A percentile compares a stretch with the other conserved stretches of the same genome.
phyloP scores from a whole-genome alignment of 1,284 basidiomycete genomes.

The Sporisorium iseilematis-ciliati region DNA sequence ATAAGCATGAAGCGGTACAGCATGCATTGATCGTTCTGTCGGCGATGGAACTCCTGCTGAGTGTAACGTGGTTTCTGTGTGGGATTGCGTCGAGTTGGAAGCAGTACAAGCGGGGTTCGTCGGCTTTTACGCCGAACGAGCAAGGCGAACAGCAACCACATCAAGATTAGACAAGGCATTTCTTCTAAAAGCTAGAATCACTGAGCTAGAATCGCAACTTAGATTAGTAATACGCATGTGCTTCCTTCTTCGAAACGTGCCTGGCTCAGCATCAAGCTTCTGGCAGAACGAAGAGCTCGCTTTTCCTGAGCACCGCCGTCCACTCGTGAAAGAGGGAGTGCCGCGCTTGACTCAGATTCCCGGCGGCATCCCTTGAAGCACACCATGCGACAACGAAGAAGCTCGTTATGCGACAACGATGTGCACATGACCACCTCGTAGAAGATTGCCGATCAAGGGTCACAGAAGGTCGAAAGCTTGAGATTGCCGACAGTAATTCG shows the following conservation, averaged over 20 bases:
- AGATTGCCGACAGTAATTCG: too few relatives aligned
- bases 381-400: not conserved
- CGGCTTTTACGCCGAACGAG: not conserved
- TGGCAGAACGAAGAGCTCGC: too few relatives aligned
- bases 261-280: not conserved
- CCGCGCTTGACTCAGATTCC: not conserved
- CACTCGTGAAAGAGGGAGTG: not conserved
- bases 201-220: not conserved
- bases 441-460: conserved; percentile 1
- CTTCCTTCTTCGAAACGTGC: not conserved
- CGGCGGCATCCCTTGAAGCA: conserved; percentile 3
- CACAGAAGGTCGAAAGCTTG: too few relatives aligned
- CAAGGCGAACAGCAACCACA: not conserved
- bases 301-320: not conserved
- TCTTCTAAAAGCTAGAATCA: not conserved
- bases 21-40: conserved; percentile 30
- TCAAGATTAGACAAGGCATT: not conserved
- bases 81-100: conserved; percentile 23
- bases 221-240: not conserved
- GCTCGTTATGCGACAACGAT: not conserved
- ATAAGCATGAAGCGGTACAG: conserved; percentile 35
- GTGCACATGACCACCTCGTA: not conserved
- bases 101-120: not conserved
- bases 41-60: conserved; percentile 24
- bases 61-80: conserved; percentile 25